A percentile compares a stretch with the other conserved stretches of the same genome.
phyloP scores from a whole-genome alignment of 805 yeast species.

The Ogataea nonfermentans region DNA sequence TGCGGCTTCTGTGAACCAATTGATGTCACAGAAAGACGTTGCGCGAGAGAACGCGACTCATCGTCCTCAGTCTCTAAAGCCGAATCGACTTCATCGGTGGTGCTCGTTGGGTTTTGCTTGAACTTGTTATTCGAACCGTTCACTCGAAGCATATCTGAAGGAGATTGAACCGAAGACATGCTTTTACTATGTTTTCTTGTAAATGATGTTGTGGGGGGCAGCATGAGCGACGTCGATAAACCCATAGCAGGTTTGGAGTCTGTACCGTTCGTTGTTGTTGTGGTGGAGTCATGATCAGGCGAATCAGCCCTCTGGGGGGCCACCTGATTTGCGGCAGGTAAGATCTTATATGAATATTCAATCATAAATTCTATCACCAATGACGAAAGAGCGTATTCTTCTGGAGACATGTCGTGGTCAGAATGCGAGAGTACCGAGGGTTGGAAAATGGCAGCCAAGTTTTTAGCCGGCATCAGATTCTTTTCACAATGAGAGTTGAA shows the following conservation, averaged over 20 bases:
- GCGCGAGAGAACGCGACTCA: conserved; percentile 11
- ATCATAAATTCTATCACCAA: conserved; percentile 85
- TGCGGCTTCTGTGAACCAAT: conserved; percentile 5
- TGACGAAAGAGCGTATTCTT: conserved; percentile 84
- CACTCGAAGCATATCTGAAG: conserved; percentile 38
- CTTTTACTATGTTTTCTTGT: conserved; percentile 40
- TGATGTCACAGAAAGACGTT: conserved; percentile 9
- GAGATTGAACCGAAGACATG: conserved; percentile 45
- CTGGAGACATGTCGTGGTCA: conserved; percentile 86
- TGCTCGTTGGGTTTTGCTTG: conserved; percentile 8
- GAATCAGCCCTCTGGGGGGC: conserved; percentile 1
- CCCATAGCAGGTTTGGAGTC: conserved; percentile 6
- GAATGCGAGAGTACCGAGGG: conserved; percentile 95
- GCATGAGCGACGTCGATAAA: not conserved
- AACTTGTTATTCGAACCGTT: conserved; percentile 13
- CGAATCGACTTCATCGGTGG: conserved; percentile 28
- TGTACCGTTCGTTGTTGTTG: not conserved
- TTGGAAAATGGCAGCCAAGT: conserved; percentile 93
- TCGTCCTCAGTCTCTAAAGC: conserved; percentile 27
- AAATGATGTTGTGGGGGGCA: conserved; percentile 20
- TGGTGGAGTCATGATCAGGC: not conserved
- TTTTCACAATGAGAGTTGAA: conserved; percentile 75
- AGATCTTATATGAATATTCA: conserved; percentile 74
- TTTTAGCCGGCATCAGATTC: conserved; percentile 89
- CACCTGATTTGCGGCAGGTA: conserved; percentile 48